Base-by-base conservation (phyloP, 2,329 filamentous ascomycete genomes). In the Verticillium nonalfalfae region DNA sequence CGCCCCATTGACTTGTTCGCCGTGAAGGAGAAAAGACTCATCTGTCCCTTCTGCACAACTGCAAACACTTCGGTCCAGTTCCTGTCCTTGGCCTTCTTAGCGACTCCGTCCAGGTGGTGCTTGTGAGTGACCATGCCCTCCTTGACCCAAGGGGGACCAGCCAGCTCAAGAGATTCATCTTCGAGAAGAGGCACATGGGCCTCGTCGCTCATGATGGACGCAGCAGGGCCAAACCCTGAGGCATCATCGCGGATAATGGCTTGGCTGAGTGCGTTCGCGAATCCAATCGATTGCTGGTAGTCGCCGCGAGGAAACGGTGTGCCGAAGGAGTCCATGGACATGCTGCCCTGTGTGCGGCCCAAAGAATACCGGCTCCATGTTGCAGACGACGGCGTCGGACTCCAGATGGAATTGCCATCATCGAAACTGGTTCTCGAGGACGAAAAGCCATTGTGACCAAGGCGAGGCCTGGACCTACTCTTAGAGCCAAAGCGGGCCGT, bases 61-160 rank as follows among this genome's bases (percentile, higher is more conserved):
- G 93, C 94, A 77, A 99, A 99, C 61, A 93, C 93, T 70, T 98
- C 93, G 62, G 83, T 88, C 95, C 95, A 99, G 68, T 93, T 94
- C 45, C 95, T 85, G 69, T 98, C 94, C 76, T 94, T 97, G 64
- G 93, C 90, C 73, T 92, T 91, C 78, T 95, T 97, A 67, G 96
- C 93, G 39, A 92, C 82, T 4, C 91, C 87, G 72, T 98, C 94
- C 3, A 98, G 83, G 70, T 98, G 94, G 73, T 97, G 94, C 75
- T 98, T 98, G 78, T 99, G 94, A 67, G 94, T 94, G 21, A 98
- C 81, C 68, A 96, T 91, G 64, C 95, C 95, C 75, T 99, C 95
- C 76, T 99, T 99, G 34, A 96, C 89, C 95, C 95, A 99, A 0
- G 95, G 95, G n/a, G 95, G 91, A 31, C 95, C 95, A 11, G 90